Base-by-base conservation (phyloP, 805 yeast species). In the Teunomyces cretensis region DNA sequence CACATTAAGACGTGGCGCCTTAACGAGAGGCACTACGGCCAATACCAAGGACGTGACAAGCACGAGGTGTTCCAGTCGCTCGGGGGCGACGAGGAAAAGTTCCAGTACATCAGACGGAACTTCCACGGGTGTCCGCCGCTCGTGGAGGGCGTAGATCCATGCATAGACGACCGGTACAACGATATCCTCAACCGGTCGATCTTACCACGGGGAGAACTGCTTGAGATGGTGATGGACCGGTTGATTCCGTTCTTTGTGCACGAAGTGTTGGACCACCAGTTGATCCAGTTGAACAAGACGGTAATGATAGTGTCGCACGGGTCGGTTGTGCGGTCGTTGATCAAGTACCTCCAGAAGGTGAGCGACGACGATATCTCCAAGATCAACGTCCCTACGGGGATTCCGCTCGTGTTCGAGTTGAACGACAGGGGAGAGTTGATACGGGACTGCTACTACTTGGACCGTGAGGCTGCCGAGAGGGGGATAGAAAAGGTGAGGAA, bases 11-110 rank as follows among this genome's bases (percentile, higher is more conserved):
- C 60, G 14, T 72, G 77, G 77, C 61, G 70, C 41, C 58, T 72
- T 42, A 72, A 72, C 48, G 77, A 72, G 48, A 57, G 77, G 19
- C 77, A 72, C 53, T 72, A 72, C 47, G 77, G 77, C 2, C 54
- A 57, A 24, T 70, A 64, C 43, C 77, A 72, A 50, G 77, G 77
- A 13, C 52, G 58, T 9, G 65, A 68, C 49, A 69, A 72, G 48
- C 60, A 60, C 49, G 63, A 64, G 31, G 67, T 72, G 7, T 70
- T 56, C 48, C 49, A 58, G 39, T 60, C 65, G 48, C 53, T 67
- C 33, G 74, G 74, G 9, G 54, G 62, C 38, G 52, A 50, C 30
- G 32, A 41, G 38, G 66, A 69, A n/a, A 58, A 64, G 48, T 72
- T 58, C 52, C 68, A 67, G 39, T 70, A 61, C 47, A 64, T 68